Conservation (phyloP, 2,329 filamentous ascomycete genomes). For the Acrocalymma vagum region DNA sequence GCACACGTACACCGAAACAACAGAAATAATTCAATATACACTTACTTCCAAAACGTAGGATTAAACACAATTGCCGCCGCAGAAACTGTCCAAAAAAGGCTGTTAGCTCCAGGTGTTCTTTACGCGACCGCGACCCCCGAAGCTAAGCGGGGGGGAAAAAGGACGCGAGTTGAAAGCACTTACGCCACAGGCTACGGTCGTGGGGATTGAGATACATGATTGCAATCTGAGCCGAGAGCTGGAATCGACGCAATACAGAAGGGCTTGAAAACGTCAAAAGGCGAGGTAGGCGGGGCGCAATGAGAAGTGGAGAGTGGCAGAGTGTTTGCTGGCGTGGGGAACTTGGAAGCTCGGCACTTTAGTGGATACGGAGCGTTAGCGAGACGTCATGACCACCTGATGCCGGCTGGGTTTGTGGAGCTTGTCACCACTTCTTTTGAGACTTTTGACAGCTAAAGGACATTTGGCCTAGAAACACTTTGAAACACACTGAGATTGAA, state of each 20-base stretch:
- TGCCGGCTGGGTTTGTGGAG: too few relatives aligned
- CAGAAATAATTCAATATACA: conserved; percentile 1
- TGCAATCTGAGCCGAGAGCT: too few relatives aligned
- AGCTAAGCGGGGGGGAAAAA: too few relatives aligned
- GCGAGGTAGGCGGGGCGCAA: not conserved
- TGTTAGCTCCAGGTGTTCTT: too few relatives aligned
- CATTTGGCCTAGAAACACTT: too few relatives aligned
- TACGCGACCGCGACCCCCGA: too few relatives aligned
- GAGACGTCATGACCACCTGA: conserved; percentile 39
- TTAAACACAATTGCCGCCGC: conserved; percentile 89
- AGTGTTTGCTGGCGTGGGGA: too few relatives aligned
- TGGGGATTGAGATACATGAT: too few relatives aligned
- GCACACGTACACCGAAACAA: not conserved
- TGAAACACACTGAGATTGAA: too few relatives aligned
- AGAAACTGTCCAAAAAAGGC: conserved; percentile 78
- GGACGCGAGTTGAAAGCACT: too few relatives aligned
- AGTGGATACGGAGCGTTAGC: conserved; percentile 23
- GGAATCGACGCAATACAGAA: conserved; percentile 9
- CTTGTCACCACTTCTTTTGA: too few relatives aligned
- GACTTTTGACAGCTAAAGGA: too few relatives aligned
- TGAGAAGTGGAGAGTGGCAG: conserved; percentile 11
- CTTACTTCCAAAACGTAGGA: conserved; percentile 98
- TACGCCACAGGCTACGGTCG: conserved; percentile 58
- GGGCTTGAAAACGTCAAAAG: conserved; percentile 8
- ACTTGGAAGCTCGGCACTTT: conserved; percentile 17